A percentile compares a stretch with the other conserved stretches of the same genome.
These are phyloP conservation scores for Colletotrichum chrysophilum DNA, from an alignment of 2,329 filamentous ascomycete genomes.

Conservation along the genomic window DNA sequence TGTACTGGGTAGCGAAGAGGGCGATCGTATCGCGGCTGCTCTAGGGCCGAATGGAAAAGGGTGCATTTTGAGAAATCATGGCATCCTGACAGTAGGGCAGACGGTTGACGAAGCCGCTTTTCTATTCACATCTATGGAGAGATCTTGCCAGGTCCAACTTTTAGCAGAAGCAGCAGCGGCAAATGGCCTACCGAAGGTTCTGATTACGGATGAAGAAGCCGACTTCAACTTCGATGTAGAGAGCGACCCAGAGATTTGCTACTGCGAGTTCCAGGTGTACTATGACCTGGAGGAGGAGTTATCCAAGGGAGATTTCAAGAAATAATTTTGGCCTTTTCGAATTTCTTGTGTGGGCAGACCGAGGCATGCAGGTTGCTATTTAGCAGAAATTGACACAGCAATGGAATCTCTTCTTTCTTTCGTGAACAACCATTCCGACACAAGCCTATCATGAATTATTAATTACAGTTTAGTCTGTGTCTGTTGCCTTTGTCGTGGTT, in stretches of 20 bases:
- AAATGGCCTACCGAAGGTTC: constrained; percentile 34
- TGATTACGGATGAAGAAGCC: constrained; percentile 47
- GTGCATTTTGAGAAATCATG: constrained; percentile 73
- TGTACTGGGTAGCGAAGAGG: constrained; percentile 66
- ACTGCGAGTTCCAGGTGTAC: constrained; percentile 24
- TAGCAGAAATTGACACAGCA: background rate
- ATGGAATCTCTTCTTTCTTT: background rate
- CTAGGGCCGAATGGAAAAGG: constrained; percentile 63
- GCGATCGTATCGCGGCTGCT: constrained; percentile 64
- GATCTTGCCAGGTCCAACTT: constrained; percentile 70
- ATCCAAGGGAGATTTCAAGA: constrained; percentile 14
- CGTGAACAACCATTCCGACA: background rate
- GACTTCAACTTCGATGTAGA: constrained; percentile 31
- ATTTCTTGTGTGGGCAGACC: background rate
- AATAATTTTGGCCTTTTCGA: background rate
- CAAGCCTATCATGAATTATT: background rate
- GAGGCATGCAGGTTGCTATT: background rate
- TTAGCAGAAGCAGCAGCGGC: constrained; percentile 56
- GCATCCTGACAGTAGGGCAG: constrained; percentile 69
- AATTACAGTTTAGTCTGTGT: background rate
- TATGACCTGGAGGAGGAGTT: constrained; percentile 21
- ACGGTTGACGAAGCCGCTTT: constrained; percentile 79
- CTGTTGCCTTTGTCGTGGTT: background rate
- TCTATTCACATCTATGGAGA: constrained; percentile 70
- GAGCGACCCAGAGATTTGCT: constrained; percentile 22